Percentiles rank a stretch among this genome's conserved stretches.
Conservation (phyloP, 441 rosid genomes). For the Hura crepitans region DNA sequence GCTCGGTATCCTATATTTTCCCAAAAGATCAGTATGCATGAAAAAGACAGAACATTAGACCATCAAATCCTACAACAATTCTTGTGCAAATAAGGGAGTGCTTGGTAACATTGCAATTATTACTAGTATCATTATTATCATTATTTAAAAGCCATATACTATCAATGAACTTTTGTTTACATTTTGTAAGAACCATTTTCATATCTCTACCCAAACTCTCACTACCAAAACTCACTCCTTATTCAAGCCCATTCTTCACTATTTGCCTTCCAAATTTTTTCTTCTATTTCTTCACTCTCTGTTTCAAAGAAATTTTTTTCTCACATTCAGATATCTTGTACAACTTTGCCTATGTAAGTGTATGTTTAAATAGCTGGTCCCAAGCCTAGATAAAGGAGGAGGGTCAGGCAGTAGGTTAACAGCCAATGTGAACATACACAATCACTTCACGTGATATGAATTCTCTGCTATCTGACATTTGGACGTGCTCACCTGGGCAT, state of each 20-base stretch:
- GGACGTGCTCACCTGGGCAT: too few species aligned
- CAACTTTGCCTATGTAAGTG: too few species aligned
- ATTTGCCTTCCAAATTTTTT: background rate
- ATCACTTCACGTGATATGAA: too few species aligned
- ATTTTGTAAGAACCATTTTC: background rate
- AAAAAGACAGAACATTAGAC: conserved; percentile 7
- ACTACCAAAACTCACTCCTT: background rate
- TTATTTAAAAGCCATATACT: background rate
- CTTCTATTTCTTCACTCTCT: too few species aligned
- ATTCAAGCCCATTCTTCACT: background rate
- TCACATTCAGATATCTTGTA: too few species aligned
- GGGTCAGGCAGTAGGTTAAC: too few species aligned
- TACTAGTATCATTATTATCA: background rate
- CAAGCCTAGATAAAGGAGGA: too few species aligned
- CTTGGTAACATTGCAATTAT: background rate
- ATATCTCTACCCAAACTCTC: too few species aligned
- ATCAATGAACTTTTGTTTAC: background rate
- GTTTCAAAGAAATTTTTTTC: too few species aligned
- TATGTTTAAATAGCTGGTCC: too few species aligned
- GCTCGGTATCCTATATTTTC: conserved; percentile 8
- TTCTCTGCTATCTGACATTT: too few species aligned
- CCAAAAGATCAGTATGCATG: conserved; percentile 13
- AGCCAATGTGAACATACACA: too few species aligned
- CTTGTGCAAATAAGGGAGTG: background rate
- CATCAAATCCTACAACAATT: background rate